phyloP scores from a whole-genome alignment of 2,329 filamentous ascomycete species.

The Thermomyces lanuginosus region DNA sequence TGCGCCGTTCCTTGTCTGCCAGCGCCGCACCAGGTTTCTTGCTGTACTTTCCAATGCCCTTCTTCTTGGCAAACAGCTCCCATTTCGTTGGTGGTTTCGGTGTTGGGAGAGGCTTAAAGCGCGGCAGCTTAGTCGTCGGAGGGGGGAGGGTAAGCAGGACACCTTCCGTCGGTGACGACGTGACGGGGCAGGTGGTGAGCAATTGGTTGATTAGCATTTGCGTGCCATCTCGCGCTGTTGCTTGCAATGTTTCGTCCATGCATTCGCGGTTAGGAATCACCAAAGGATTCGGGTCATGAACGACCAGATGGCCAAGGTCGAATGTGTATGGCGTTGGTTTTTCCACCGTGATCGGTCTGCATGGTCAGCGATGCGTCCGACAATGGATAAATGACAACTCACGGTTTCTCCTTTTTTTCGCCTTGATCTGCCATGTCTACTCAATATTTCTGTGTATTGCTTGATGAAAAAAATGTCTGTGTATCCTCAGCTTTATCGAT shows the following conservation, averaged over 20 bases:
- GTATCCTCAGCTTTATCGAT: too few species aligned
- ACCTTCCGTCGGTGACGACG: conserved; percentile 44
- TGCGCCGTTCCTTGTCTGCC: conserved; percentile 48
- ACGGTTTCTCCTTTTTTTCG: conserved; percentile 24
- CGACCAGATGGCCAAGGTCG: conserved; percentile 74
- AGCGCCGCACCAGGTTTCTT: conserved; percentile 37
- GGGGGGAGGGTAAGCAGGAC: conserved; percentile 66
- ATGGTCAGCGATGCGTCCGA: not conserved
- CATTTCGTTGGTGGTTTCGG: conserved; percentile 78
- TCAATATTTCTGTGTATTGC: too few species aligned
- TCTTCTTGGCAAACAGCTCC: conserved; percentile 91
- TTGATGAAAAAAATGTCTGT: too few species aligned
- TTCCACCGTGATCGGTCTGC: conserved; percentile 45
- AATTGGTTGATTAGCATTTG: conserved; percentile 91
- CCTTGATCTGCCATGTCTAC: too few species aligned
- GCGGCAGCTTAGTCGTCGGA: conserved; percentile 54
- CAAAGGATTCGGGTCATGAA: conserved; percentile 73
- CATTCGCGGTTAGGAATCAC: conserved; percentile 33
- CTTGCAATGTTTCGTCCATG: conserved; percentile 52
- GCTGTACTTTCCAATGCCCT: conserved; percentile 79
- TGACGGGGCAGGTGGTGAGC: conserved; percentile 69
- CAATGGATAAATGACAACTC: conserved; percentile 7
- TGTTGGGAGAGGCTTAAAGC: conserved; percentile 79
- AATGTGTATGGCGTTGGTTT: conserved; percentile 86
- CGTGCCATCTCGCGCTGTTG: conserved; percentile 70